These are phyloP conservation scores for Rosa multiflora DNA, from an alignment of 306 rosid species.

Conservation along the genomic window DNA sequence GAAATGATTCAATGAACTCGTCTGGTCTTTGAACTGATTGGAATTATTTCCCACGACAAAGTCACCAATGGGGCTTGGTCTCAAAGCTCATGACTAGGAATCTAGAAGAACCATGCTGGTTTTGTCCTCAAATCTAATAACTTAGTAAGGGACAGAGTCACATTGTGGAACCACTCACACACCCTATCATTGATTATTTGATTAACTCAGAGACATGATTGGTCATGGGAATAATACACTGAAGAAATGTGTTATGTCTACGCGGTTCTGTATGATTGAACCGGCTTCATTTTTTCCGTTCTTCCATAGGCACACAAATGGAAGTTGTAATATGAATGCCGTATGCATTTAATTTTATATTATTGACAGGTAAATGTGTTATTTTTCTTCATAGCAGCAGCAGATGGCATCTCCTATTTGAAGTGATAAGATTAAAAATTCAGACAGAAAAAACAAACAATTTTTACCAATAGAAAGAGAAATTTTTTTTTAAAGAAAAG, in stretches of 20 bases:
- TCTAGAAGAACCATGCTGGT: constrained; percentile 6
- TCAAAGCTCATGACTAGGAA: not conserved
- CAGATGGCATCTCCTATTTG: not conserved
- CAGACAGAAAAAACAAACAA: too few species aligned
- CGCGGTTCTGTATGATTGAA: constrained; percentile 13
- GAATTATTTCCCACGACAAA: not conserved
- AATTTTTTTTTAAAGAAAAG: too few species aligned
- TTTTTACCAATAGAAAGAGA: too few species aligned
- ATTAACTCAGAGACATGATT: not conserved
- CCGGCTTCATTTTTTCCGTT: not conserved
- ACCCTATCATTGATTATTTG: constrained; percentile 13
- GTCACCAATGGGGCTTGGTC: not conserved
- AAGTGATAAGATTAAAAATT: not conserved
- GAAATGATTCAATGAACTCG: not conserved
- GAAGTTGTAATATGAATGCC: not conserved
- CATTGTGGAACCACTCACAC: not conserved
- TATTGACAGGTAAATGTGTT: not conserved
- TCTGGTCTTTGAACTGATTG: not conserved
- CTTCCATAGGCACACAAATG: not conserved
- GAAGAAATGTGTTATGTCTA: not conserved
- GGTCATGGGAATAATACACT: not conserved
- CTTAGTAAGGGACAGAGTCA: constrained; percentile 1
- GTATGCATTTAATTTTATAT: not conserved
- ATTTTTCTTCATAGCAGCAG: not conserved
- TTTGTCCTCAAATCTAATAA: not conserved